Evolutionary conservation across 768 basidiomycete species (phyloP).

Genomic region (Suillus sp.): DNA sequence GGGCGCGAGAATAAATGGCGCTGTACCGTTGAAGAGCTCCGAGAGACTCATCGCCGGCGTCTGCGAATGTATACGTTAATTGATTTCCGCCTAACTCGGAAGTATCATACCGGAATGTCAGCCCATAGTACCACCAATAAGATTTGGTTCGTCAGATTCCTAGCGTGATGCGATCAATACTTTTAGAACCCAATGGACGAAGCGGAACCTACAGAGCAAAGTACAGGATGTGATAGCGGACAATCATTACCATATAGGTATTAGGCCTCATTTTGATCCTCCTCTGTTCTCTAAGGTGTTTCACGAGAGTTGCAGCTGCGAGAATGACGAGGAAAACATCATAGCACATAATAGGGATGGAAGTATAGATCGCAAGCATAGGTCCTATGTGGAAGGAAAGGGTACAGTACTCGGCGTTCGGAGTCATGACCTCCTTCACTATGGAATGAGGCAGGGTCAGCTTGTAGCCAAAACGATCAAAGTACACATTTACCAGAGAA

Average conservation of each 20-base stretch:
- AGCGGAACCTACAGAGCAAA: not conserved
- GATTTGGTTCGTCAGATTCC: conserved; percentile 1
- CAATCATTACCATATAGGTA: conserved; percentile 2
- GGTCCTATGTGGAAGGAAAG: not conserved
- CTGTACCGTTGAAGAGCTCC: not conserved
- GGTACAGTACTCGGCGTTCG: not conserved
- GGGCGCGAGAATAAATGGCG: conserved; percentile 6
- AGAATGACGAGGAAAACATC: not conserved
- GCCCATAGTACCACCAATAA: conserved; percentile 3
- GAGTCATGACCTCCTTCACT: not conserved
- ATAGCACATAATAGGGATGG: not conserved
- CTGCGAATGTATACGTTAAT: not conserved
- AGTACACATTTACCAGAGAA: not conserved
- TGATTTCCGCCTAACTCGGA: not conserved
- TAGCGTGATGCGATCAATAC: not conserved
- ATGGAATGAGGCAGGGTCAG: not conserved
- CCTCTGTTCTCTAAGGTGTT: not conserved
- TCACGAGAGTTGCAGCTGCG: not conserved
- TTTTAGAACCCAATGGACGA: not conserved
- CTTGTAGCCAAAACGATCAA: not conserved
- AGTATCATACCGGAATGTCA: not conserved
- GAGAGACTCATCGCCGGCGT: not conserved
- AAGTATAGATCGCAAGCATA: not conserved
- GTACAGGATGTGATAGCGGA: not conserved
- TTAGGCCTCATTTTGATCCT: not conserved